phyloP scores from a whole-genome alignment of 2,329 filamentous ascomycete genomes.

The Nemania diffusa region DNA sequence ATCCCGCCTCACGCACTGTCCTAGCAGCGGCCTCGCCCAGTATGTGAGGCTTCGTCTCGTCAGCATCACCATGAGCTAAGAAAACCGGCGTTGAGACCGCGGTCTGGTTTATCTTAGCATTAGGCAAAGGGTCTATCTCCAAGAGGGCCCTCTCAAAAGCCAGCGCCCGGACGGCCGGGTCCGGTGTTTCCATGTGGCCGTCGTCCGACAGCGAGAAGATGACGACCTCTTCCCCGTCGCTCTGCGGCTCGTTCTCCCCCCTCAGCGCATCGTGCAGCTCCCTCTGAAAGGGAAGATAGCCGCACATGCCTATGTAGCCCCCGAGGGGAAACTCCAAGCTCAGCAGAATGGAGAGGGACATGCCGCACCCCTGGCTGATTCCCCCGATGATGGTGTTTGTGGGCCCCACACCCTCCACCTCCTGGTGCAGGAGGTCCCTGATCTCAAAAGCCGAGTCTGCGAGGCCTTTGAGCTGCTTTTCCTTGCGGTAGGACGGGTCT shows the following conservation, averaged over 20 bases:
- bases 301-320: conserved; percentile 60
- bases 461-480: conserved; percentile 58
- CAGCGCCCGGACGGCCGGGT: conserved; percentile 48
- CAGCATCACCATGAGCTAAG: conserved; percentile 55
- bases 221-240: conserved; percentile 31
- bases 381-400: conserved; percentile 61
- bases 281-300: conserved; percentile 55
- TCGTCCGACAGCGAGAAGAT: conserved; percentile 30
- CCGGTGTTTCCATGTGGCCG: conserved; percentile 1
- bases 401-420: conserved; percentile 42
- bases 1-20: conserved; percentile 48
- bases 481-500: conserved; percentile 53
- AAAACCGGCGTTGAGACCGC: conserved; percentile 53
- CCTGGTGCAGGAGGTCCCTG: conserved; percentile 49
- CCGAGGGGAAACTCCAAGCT: conserved; percentile 52
- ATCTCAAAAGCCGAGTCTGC: conserved; percentile 54
- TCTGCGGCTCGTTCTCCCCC: conserved; percentile 17
- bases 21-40: conserved; percentile 49
- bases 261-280: conserved; percentile 49
- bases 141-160: conserved; percentile 54
- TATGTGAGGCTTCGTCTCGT: conserved; percentile 51
- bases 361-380: conserved; percentile 65
- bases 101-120: conserved; percentile 14
- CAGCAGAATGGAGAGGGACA: conserved; percentile 56
- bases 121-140: conserved; percentile 48